Conservation (phyloP, 352 stramenopile genomes). For the Pythium dissimile region DNA sequence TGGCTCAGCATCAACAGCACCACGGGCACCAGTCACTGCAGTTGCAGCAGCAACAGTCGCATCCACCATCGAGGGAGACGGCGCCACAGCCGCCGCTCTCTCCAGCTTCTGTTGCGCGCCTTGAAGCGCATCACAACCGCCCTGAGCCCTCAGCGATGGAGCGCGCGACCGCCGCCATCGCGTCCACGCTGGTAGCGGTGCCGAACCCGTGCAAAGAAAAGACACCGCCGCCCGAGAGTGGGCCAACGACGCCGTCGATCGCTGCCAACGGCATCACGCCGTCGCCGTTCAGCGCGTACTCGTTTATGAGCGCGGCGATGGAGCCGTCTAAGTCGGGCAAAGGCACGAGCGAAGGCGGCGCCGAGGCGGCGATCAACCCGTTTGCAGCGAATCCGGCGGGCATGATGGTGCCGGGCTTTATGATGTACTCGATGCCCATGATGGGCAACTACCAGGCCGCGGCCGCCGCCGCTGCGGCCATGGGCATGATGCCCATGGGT, state of each 20-base stretch:
- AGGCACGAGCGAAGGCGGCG: conserved; percentile 2
- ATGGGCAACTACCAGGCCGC: conserved; percentile 49
- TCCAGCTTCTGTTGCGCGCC: conserved; percentile 6
- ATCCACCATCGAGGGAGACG: conserved; percentile 2
- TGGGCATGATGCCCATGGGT: conserved; percentile 42
- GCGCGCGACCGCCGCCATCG: conserved; percentile 13
- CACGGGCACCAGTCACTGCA: conserved; percentile 11
- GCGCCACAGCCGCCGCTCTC: conserved; percentile 7
- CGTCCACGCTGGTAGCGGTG: conserved; percentile 38
- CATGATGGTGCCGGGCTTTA: conserved; percentile 83
- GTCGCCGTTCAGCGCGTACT: conserved; percentile 23
- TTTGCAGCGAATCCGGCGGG: conserved; percentile 21
- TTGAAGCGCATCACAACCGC: conserved; percentile 16
- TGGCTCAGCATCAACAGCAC: conserved; percentile 4
- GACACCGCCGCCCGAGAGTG: not conserved
- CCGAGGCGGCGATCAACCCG: not conserved
- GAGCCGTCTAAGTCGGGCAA: conserved; percentile 7
- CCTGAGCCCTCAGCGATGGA: conserved; percentile 17
- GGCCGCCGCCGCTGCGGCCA: conserved; percentile 20
- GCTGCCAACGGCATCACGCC: conserved; percentile 13
- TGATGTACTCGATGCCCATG: conserved; percentile 82
- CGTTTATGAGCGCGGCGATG: conserved; percentile 20
- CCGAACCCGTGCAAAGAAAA: conserved; percentile 25
- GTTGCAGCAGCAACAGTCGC: conserved; percentile 17
- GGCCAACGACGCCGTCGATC: conserved; percentile 1